Evolutionary conservation across 2,329 filamentous ascomycete genomes (phyloP).

Genomic region (Ceratocystis cubensis): DNA sequence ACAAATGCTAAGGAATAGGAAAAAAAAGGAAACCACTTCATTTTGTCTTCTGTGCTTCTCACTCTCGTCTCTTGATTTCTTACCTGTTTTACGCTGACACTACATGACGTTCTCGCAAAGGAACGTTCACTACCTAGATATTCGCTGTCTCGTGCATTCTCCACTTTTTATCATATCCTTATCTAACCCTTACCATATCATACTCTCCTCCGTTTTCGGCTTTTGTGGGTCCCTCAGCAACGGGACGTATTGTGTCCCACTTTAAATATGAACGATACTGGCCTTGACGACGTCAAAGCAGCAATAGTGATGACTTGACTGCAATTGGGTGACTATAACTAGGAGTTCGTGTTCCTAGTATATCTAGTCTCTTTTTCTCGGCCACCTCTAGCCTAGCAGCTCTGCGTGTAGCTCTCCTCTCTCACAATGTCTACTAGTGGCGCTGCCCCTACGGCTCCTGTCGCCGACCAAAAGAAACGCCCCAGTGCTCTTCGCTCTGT

Average conservation of each 20-base stretch:
- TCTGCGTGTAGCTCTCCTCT: too few species aligned
- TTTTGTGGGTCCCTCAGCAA: constrained; percentile 4
- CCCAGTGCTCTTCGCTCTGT: constrained; percentile 80
- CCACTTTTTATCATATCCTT: background rate
- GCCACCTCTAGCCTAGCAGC: too few species aligned
- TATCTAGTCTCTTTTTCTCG: too few species aligned
- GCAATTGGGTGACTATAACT: too few species aligned
- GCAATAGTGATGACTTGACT: too few species aligned
- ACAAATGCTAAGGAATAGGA: too few species aligned
- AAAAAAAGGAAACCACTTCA: too few species aligned
- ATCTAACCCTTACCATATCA: background rate
- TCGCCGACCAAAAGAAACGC: constrained; percentile 29
- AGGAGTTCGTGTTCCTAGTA: too few species aligned
- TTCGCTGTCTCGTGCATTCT: background rate
- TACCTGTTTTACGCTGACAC: background rate
- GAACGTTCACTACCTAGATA: too few species aligned
- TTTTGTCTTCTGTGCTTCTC: too few species aligned
- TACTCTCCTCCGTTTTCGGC: constrained; percentile 7
- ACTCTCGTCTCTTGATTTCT: background rate
- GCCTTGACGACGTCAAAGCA: too few species aligned
- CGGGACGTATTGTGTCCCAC: background rate
- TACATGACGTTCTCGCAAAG: too few species aligned
- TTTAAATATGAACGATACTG: background rate
- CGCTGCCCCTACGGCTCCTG: background rate
- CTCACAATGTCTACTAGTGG: background rate